Evolutionary conservation across 129 eudicot species (phyloP).

Genomic region (Sambucus nigra): DNA sequence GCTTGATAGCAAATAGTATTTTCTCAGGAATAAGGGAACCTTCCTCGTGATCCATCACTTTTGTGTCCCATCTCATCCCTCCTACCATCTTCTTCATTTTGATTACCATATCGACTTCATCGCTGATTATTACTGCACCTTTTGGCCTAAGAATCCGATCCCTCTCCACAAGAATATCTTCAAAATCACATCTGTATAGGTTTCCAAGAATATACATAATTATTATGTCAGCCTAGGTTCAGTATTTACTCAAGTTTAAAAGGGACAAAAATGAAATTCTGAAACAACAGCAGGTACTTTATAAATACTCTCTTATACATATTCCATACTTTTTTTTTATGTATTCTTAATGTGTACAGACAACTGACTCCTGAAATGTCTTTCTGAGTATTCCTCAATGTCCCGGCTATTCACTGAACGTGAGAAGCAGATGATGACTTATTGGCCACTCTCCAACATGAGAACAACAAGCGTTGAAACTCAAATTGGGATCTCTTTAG

Average conservation of each 20-base stretch:
- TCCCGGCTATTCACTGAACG: too few species aligned
- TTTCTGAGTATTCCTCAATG: too few species aligned
- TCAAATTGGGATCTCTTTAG: too few species aligned
- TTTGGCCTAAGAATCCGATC: conserved; percentile 93
- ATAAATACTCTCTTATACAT: too few species aligned
- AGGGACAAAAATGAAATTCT: too few species aligned
- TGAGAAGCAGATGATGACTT: background rate
- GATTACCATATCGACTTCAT: conserved; percentile 81
- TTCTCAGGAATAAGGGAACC: conserved; percentile 90
- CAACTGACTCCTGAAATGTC: too few species aligned
- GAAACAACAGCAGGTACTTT: too few species aligned
- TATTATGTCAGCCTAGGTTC: background rate
- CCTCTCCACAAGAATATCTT: conserved; percentile 92
- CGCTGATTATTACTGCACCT: conserved; percentile 88
- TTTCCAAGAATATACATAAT: conserved; percentile 3
- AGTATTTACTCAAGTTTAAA: background rate
- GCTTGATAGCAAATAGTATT: conserved; percentile 74
- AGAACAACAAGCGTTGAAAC: too few species aligned
- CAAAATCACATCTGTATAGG: conserved; percentile 63
- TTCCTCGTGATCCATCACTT: conserved; percentile 85
- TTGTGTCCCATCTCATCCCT: conserved; percentile 82
- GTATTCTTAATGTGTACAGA: too few species aligned
- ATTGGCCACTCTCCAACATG: too few species aligned
- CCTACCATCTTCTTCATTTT: conserved; percentile 67
- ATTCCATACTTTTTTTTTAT: too few species aligned